These are phyloP conservation scores for Ceratocystis diversiconidia DNA, from an alignment of 2,329 filamentous ascomycete genomes.

Conservation along the genomic window DNA sequence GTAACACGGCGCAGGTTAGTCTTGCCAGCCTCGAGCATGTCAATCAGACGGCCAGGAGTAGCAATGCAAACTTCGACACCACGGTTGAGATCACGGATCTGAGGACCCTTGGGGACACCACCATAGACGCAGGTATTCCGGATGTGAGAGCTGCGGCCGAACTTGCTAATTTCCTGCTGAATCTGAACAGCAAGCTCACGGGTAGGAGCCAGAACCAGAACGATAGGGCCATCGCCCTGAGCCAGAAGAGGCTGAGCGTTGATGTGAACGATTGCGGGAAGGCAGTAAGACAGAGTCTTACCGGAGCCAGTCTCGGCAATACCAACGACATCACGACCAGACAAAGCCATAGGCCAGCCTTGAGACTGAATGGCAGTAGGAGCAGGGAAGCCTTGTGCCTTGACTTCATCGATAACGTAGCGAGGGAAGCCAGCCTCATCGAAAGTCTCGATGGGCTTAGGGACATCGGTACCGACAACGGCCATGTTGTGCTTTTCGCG, in stretches of 20 bases:
- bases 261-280: constrained; percentile 97
- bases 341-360: constrained; percentile 97
- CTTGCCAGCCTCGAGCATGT: constrained; percentile 96
- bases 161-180: constrained; percentile 96
- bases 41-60: constrained; percentile 91
- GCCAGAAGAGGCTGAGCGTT: constrained; percentile 95
- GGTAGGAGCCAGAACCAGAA: constrained; percentile 87
- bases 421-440: constrained; percentile 94
- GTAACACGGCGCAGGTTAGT: constrained; percentile 97
- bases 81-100: constrained; percentile 86
- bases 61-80: constrained; percentile 98
- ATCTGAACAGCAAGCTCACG: constrained; percentile 98
- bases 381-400: constrained; percentile 86
- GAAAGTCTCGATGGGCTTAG: constrained; percentile 90
- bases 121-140: constrained; percentile 98
- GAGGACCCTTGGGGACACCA: constrained; percentile 93
- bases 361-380: constrained; percentile 96
- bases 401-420: constrained; percentile 97
- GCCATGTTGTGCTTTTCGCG: constrained; percentile 74
- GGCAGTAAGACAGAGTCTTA: constrained; percentile 97
- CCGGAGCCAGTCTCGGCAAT: constrained; percentile 98
- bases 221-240: constrained; percentile 90
- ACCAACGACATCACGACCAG: constrained; percentile 94
- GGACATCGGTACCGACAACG: constrained; percentile 64
- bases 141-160: constrained; percentile 93